Evolutionary conservation across 805 yeast genomes (phyloP).

Genomic region (Saturnispora besseyi): DNA sequence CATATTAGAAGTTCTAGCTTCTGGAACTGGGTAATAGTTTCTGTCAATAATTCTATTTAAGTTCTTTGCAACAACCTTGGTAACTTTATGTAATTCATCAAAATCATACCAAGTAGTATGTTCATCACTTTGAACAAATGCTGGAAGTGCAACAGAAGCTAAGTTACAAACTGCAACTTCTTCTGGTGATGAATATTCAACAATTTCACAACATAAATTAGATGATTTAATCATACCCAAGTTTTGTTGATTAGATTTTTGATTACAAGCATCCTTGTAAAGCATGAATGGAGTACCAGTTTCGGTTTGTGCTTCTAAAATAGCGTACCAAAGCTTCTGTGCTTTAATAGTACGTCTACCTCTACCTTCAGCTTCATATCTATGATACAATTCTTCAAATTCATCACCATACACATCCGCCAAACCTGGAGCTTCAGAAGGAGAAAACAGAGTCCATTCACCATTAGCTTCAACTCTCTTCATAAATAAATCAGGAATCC

Average conservation of each 20-base stretch:
- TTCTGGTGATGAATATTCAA: slow-evolving; percentile 48
- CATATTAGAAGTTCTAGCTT: slow-evolving; percentile 45
- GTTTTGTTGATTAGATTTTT: slow-evolving; percentile 51
- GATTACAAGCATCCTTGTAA: slow-evolving; percentile 54
- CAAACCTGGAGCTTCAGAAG: slow-evolving; percentile 51
- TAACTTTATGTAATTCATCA: slow-evolving; percentile 44
- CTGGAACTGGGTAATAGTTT: slow-evolving; percentile 47
- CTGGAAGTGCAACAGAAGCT: slow-evolving; percentile 51
- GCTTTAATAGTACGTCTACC: slow-evolving; percentile 45
- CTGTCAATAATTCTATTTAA: slow-evolving; percentile 50
- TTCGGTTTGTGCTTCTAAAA: slow-evolving; percentile 55
- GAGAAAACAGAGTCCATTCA: slow-evolving; percentile 53
- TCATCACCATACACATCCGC: slow-evolving; percentile 48
- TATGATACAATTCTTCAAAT: slow-evolving; percentile 42
- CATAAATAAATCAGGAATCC: slow-evolving; percentile 59
- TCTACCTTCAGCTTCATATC: slow-evolving; percentile 42
- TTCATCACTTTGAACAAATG: slow-evolving; percentile 41
- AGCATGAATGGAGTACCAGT: slow-evolving; percentile 60
- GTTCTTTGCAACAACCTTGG: slow-evolving; percentile 47
- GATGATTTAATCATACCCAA: slow-evolving; percentile 53
- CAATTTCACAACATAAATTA: slow-evolving; percentile 55
- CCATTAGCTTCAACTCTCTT: slow-evolving; percentile 47
- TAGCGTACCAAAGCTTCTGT: slow-evolving; percentile 52
- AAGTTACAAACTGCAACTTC: slow-evolving; percentile 56
- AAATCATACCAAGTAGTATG: slow-evolving; percentile 41